phyloP scores from a whole-genome alignment of 2,329 filamentous ascomycete species.

The Ophiostoma novo-ulmi region DNA sequence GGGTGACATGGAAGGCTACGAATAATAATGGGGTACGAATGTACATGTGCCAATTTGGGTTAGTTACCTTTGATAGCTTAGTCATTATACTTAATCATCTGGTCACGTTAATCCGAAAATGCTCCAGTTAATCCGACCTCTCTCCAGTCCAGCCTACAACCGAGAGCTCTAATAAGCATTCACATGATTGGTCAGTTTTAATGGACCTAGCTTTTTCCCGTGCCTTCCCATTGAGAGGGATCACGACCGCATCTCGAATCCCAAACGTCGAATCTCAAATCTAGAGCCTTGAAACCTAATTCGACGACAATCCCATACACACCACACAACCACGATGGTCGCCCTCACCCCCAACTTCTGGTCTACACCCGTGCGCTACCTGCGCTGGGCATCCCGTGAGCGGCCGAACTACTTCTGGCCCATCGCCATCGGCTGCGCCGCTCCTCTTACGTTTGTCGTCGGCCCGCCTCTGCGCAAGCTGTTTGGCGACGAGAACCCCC shows the following conservation, averaged over 20 bases:
- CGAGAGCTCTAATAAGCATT: conserved; percentile 20
- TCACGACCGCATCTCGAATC: conserved; percentile 10
- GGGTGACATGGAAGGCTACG: conserved; percentile 4
- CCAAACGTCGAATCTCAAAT: neutral
- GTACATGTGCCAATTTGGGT: neutral
- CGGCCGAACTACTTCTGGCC: conserved; percentile 91
- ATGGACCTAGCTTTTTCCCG: conserved; percentile 17
- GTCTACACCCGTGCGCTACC: conserved; percentile 74
- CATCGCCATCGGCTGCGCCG: conserved; percentile 64
- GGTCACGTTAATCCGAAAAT: conserved; percentile 6
- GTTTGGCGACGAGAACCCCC: conserved; percentile 68
- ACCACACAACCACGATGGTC: conserved; percentile 48
- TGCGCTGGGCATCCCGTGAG: conserved; percentile 81
- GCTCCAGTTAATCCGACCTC: conserved; percentile 16
- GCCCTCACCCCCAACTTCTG: conserved; percentile 69
- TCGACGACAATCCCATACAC: neutral
- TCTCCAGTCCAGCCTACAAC: neutral
- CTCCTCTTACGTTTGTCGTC: conserved; percentile 64
- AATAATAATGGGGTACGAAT: conserved; percentile 12
- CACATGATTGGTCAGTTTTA: conserved; percentile 17
- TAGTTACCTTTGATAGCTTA: neutral
- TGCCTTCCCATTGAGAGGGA: neutral
- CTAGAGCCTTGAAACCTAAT: neutral
- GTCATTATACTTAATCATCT: neutral
- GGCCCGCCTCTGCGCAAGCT: conserved; percentile 68